Evolutionary conservation across 2,329 filamentous ascomycete genomes (phyloP).

Genomic region (Paecilomyces sp.): DNA sequence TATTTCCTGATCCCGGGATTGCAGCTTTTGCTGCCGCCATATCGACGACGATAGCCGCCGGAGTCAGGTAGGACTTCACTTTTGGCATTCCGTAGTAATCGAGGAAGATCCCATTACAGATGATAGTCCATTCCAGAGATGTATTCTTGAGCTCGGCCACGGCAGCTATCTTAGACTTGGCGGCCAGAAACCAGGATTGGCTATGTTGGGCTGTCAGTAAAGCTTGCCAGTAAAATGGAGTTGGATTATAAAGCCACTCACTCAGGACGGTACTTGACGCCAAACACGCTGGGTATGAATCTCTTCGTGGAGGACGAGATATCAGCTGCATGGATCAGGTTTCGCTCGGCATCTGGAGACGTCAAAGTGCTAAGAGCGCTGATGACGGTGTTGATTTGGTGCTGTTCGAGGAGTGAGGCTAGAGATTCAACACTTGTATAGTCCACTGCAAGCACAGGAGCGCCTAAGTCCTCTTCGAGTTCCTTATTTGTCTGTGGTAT

Average conservation of each 20-base stretch:
- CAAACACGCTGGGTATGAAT: slow-evolving; percentile 15
- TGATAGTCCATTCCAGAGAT: slow-evolving; percentile 12
- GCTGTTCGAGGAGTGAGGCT: slow-evolving; percentile 11
- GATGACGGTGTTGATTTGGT: slow-evolving; percentile 16
- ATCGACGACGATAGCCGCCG: slow-evolving; percentile 11
- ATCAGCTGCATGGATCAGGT: slow-evolving; percentile 14
- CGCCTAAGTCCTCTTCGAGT: background rate
- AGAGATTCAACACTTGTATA: slow-evolving; percentile 19
- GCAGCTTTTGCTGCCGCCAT: slow-evolving; percentile 11
- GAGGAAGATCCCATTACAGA: slow-evolving; percentile 11
- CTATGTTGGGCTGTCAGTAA: no score
- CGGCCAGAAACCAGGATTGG: background rate
- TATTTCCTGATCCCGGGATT: slow-evolving; percentile 14
- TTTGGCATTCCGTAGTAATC: slow-evolving; percentile 12
- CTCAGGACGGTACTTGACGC: slow-evolving; percentile 4
- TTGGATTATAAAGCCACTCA: background rate
- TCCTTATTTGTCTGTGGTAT: no score
- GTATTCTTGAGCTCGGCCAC: background rate
- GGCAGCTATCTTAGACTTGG: background rate
- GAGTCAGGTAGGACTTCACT: slow-evolving; percentile 11
- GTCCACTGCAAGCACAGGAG: slow-evolving; percentile 11
- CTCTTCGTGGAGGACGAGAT: slow-evolving; percentile 8
- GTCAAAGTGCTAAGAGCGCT: slow-evolving; percentile 5
- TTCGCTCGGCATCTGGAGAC: slow-evolving; percentile 4
- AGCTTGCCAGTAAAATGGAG: no score